A percentile compares a stretch with the other conserved stretches of the same genome.
Conservation (phyloP, 208 protist genomes). For the Angomonas ambiguus region DNA sequence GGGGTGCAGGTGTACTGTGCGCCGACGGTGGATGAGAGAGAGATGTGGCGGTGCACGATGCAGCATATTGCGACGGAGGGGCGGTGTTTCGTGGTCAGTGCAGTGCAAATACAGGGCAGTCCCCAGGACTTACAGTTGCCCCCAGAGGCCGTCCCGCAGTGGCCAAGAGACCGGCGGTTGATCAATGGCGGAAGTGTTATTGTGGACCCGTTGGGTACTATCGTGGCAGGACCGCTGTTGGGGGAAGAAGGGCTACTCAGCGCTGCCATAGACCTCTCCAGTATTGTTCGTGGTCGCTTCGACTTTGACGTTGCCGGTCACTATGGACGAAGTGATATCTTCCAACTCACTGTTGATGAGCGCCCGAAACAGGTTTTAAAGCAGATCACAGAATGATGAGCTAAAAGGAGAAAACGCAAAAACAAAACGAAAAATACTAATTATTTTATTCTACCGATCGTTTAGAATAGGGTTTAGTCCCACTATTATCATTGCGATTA, state of each 20-base stretch:
- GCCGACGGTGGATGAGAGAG: not conserved
- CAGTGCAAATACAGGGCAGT: not conserved
- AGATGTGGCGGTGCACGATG: slow-evolving; percentile 7
- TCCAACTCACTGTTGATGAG: not conserved
- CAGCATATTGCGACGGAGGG: slow-evolving; percentile 8
- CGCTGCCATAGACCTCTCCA: not conserved
- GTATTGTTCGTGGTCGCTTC: not conserved
- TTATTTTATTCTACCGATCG: too few species aligned
- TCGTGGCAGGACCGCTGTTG: slow-evolving; percentile 1
- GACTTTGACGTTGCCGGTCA: slow-evolving; percentile 5
- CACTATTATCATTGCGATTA: too few species aligned
- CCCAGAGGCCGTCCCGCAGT: not conserved
- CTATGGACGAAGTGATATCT: slow-evolving; percentile 2
- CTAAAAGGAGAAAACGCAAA: too few species aligned
- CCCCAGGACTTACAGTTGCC: not conserved
- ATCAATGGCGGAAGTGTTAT: not conserved
- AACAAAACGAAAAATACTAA: too few species aligned
- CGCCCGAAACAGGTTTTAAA: not conserved
- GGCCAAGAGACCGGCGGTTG: not conserved
- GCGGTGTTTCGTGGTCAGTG: slow-evolving; percentile 1
- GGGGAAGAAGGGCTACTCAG: not conserved
- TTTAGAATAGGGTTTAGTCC: too few species aligned
- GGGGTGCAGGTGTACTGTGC: slow-evolving; percentile 3
- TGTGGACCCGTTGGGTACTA: not conserved
- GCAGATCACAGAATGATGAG: not conserved